Percentiles rank a stretch among this genome's conserved stretches.
phyloP scores from a whole-genome alignment of 805 yeast species.

The Myxozyma melibiosi region DNA sequence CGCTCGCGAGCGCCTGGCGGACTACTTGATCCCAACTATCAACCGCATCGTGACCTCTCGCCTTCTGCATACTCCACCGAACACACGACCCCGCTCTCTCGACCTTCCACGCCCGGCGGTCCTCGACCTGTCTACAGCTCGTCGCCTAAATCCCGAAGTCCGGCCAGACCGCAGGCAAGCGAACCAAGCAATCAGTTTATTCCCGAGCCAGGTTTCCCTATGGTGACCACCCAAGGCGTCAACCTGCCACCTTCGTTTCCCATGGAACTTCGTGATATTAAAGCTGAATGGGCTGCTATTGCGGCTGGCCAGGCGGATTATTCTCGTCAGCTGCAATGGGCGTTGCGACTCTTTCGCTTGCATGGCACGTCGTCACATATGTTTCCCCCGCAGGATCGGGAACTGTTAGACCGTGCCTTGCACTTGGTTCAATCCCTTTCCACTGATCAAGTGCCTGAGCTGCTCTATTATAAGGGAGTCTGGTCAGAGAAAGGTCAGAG shows the following conservation, averaged over 20 bases:
- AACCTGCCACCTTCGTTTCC: conserved; percentile 16
- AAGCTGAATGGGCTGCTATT: background rate
- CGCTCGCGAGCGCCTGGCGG: background rate
- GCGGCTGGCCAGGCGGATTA: background rate
- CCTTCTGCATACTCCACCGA: background rate
- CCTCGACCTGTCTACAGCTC: background rate
- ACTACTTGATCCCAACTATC: background rate
- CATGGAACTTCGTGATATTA: conserved; percentile 9
- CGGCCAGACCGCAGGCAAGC: background rate
- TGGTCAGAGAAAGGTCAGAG: conserved; percentile 39
- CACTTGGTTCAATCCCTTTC: background rate
- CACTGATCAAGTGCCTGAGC: conserved; percentile 25
- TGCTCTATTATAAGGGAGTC: conserved; percentile 39
- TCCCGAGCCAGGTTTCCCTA: conserved; percentile 17
- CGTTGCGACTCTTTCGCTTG: conserved; percentile 8
- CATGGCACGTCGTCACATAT: background rate
- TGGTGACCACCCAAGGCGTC: background rate
- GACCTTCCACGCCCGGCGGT: background rate
- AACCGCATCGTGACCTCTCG: conserved; percentile 2
- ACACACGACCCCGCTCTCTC: background rate
- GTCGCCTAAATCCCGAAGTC: background rate
- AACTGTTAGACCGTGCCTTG: conserved; percentile 6
- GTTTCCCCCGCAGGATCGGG: conserved; percentile 4
- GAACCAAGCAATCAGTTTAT: background rate
- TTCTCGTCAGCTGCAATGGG: conserved; percentile 18